Base-by-base conservation (phyloP, 2,329 filamentous ascomycete species). In the Botryotinia calthae region DNA sequence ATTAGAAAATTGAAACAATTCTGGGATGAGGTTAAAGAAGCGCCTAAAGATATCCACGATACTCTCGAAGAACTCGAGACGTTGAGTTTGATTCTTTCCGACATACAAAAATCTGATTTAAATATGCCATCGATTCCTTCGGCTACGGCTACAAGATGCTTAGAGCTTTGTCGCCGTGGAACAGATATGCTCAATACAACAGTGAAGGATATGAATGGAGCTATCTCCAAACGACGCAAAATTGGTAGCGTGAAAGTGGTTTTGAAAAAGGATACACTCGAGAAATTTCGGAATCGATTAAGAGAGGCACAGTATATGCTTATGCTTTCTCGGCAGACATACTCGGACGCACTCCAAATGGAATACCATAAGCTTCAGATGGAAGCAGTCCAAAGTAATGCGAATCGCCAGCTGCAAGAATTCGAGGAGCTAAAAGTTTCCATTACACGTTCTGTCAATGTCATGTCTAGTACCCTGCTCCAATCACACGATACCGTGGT, bases 1-100 rank as follows among this genome's bases (percentile, higher is more conserved):
- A 8, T 44, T 18, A n/a, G 37, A 42, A 70, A 70, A n/a, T 28
- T 61, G 6, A 70, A 70, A 70, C 12, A 40, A 34, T 70, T 70
- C 7, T 70, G 67, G 42, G 56, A 62, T 3, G 12, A 42, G 7
- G 40, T 70, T 5, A 48, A 70, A 46, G 67, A 70, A n/a, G 56
- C 67, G 16, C 42, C 67, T 8, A 31, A 61, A 34, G 40, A 70
- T 70, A 14, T 54, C 25, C 67, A 28, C n/a, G 20, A 70, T 22
- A 4, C 54, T 16, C 42, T 70, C n/a, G 31, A 44, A 34, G 54
- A 70, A 40, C 51, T 70, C 54, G 54, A 70, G 2, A n/a, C 40
- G 22, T 4, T 48, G 20, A 46, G 37, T 40, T 14, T 42, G 20
- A 12, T 70, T 6, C 37, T 70, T 25, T 40, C 37, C 31, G 67